These are phyloP conservation scores for Tuber melanosporum DNA, from an alignment of 495 filamentous ascomycete genomes.

Conservation along the genomic window DNA sequence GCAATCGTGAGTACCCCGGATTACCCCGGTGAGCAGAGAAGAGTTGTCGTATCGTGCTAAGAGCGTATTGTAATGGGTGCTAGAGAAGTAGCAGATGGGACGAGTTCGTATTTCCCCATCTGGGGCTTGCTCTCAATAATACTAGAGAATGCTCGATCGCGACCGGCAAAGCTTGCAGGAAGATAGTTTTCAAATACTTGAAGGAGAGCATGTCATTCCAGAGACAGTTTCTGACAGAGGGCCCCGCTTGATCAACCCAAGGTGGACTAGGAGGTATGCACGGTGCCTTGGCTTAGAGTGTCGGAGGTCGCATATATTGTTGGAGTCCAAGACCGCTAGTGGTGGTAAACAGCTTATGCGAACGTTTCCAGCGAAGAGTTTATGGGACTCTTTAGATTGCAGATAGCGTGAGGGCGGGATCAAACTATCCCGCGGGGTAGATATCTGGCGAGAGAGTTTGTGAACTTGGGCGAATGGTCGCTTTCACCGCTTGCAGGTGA, in stretches of 20 bases:
- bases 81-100: no score
- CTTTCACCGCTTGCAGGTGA: no score
- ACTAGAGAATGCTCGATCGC: background rate
- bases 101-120: background rate
- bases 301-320: background rate
- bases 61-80: no score
- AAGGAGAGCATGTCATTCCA: background rate
- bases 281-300: background rate
- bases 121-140: background rate
- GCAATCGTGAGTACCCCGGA: no score
- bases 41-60: no score
- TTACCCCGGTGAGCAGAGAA: no score
- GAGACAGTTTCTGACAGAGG: background rate
- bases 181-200: background rate
- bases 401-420: background rate
- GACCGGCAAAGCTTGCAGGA: background rate
- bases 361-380: background rate
- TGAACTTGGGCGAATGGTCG: background rate
- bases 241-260: background rate
- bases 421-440: background rate
- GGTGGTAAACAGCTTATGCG: background rate
- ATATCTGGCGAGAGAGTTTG: background rate
- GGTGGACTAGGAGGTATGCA: background rate
- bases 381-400: background rate
- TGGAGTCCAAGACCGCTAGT: background rate